A percentile compares a stretch with the other conserved stretches of the same genome.
Evolutionary conservation across 1,284 basidiomycete species (phyloP).

Genomic region (Coniferiporia weirii): DNA sequence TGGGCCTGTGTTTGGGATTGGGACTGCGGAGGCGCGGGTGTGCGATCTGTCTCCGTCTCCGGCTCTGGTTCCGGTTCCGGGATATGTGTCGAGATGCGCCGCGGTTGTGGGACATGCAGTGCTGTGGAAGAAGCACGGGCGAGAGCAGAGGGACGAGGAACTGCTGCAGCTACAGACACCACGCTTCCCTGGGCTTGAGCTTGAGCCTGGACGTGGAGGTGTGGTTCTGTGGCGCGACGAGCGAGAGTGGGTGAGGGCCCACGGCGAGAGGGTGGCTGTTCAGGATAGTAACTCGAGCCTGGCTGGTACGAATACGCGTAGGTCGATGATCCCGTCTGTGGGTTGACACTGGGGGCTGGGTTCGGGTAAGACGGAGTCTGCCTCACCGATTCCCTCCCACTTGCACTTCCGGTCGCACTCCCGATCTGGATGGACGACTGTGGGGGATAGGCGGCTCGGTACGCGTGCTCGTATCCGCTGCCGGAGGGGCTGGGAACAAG

Average conservation of each 20-base stretch:
- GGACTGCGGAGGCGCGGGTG: background rate
- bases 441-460: slow-evolving; percentile 2
- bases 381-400: slow-evolving; percentile 1
- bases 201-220: slow-evolving; percentile 1
- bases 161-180: background rate
- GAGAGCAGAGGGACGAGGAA: background rate
- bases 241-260: background rate
- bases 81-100: slow-evolving; percentile 13
- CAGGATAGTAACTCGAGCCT: background rate
- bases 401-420: background rate
- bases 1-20: background rate
- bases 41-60: background rate
- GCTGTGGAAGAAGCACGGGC: background rate
- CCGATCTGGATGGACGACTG: slow-evolving; percentile 7
- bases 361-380: background rate
- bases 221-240: slow-evolving; percentile 1
- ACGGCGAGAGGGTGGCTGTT: background rate
- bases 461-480: slow-evolving; percentile 6
- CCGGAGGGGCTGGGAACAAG: slow-evolving; percentile 14
- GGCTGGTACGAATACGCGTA: background rate
- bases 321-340: background rate
- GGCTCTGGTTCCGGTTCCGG: slow-evolving; percentile 11
- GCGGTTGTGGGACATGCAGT: slow-evolving; percentile 14
- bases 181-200: background rate
- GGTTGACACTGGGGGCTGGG: background rate